Evolutionary conservation across 495 filamentous ascomycete species (phyloP).

Genomic region (Talaromyces trachyspermus): DNA sequence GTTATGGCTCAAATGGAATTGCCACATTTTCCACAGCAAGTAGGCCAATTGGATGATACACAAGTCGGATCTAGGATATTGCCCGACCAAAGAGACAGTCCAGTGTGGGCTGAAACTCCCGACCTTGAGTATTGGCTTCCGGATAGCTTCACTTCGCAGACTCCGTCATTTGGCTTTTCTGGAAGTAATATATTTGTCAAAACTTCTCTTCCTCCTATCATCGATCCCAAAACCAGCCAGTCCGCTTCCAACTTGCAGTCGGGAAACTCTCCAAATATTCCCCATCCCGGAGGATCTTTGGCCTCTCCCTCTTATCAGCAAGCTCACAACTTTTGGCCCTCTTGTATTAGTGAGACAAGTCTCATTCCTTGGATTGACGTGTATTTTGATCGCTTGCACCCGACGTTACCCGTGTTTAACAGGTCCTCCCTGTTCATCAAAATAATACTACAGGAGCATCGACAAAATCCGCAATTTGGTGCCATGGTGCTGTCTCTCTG

Average conservation of each 20-base stretch:
- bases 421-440: slow-evolving; percentile 54
- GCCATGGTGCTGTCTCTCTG: slow-evolving; percentile 64
- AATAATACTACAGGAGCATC: slow-evolving; percentile 55
- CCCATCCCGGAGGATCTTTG: slow-evolving; percentile 3
- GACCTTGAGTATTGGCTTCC: slow-evolving; percentile 38
- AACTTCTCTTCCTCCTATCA: slow-evolving; percentile 33
- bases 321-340: slow-evolving; percentile 20
- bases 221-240: slow-evolving; percentile 21
- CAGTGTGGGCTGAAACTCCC: slow-evolving; percentile 24
- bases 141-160: slow-evolving; percentile 27
- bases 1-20: not conserved
- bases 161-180: slow-evolving; percentile 31
- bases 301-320: not conserved
- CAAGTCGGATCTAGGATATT: not conserved
- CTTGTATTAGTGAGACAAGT: slow-evolving; percentile 32
- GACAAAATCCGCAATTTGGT: slow-evolving; percentile 60
- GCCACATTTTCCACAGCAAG: slow-evolving; percentile 13
- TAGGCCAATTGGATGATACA: slow-evolving; percentile 6
- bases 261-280: slow-evolving; percentile 15
- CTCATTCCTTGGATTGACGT: slow-evolving; percentile 63
- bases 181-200: slow-evolving; percentile 34
- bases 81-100: not conserved
- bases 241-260: slow-evolving; percentile 15
- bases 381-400: slow-evolving; percentile 77
- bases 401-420: slow-evolving; percentile 71